Base-by-base conservation (phyloP, 768 basidiomycete species). In the Lactarius quietus region DNA sequence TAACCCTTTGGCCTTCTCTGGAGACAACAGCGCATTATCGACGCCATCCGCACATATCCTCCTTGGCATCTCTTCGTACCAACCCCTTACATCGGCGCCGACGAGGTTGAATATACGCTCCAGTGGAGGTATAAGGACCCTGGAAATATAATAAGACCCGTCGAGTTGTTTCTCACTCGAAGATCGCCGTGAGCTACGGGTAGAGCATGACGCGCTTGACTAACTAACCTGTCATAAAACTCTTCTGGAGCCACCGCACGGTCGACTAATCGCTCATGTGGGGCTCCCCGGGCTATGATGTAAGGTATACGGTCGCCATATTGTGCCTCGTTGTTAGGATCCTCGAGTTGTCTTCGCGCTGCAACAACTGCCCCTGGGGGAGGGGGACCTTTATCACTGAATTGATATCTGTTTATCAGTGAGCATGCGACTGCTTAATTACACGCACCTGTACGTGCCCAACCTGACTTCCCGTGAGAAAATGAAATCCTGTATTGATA, bases 291-390 rank as follows among this genome's bases (percentile, higher is more conserved):
- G 18, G 81, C 79, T 57, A 99, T 92, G 56, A 98, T 84, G 73
- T 98, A 98, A 1, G 94, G 93, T 1, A 98, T 85, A 33, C 96
- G 86, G 70, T 99, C 95, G 20, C 92, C 93, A 72, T 98, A 97
- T 70, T 95, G 93, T 1, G 90, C 82, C 72, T 97, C 95, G 58
- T 89, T 84, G 29, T 87, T 86, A 1, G 87, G 86, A 74, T 98
- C 95, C 53, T 84, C 73, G 17, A 88, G 69, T 75, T 89, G 84
- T 61, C 85, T 83, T 33, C 88, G 82, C 3, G 90, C 89, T 9
- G 95, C 95, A 17, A 98, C 88, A 1, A 87, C 83, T 7, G 86
- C 95, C 0, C 95, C 97, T n/a, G 97, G 95, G 7, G 93, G 95
- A 1, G 95, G 97, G 0, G 86, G 85, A 0, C 80, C 87, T 68